Conservation (phyloP, 2,329 filamentous ascomycete genomes). For the Epichloe elymi region DNA sequence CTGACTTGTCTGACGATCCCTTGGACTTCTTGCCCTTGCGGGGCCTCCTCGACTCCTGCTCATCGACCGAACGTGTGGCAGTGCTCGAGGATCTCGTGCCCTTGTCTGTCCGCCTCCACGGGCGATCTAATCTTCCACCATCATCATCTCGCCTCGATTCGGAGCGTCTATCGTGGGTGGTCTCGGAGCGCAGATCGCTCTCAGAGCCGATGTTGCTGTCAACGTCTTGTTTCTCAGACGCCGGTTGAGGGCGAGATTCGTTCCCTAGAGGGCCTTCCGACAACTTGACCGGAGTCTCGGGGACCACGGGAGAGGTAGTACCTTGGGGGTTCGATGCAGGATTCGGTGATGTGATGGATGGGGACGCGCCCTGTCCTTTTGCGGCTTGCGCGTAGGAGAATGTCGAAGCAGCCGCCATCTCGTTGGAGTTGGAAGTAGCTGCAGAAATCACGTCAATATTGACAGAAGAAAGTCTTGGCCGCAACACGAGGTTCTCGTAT, state of each 20-base stretch:
- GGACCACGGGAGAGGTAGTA: slow-evolving; percentile 12
- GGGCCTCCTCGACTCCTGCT: slow-evolving; percentile 29
- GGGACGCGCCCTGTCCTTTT: slow-evolving; percentile 47
- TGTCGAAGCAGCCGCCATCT: slow-evolving; percentile 43
- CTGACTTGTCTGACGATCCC: slow-evolving; percentile 25
- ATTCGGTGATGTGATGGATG: slow-evolving; percentile 16
- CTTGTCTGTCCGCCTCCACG: slow-evolving; percentile 29
- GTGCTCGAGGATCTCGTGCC: slow-evolving; percentile 48
- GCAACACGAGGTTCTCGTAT: slow-evolving; percentile 3
- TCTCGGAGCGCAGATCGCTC: slow-evolving; percentile 22
- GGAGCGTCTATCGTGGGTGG: slow-evolving; percentile 18
- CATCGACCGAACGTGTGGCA: slow-evolving; percentile 53
- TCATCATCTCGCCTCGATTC: slow-evolving; percentile 27
- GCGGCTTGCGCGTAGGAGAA: slow-evolving; percentile 97
- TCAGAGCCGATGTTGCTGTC: slow-evolving; percentile 24
- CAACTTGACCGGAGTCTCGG: slow-evolving; percentile 15
- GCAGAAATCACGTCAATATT: slow-evolving; percentile 12
- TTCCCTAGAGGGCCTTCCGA: slow-evolving; percentile 12
- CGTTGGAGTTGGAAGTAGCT: slow-evolving; percentile 15
- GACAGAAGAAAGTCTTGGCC: not conserved
- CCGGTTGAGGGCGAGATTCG: slow-evolving; percentile 10
- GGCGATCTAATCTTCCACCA: slow-evolving; percentile 23
- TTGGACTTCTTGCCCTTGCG: slow-evolving; percentile 52
- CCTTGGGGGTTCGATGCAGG: slow-evolving; percentile 14
- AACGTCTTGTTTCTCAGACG: slow-evolving; percentile 20